Evolutionary conservation across 768 basidiomycete species (phyloP), one percentile per base, ranked within the genome.

Genomic region (Myochromella boudieri): DNA sequence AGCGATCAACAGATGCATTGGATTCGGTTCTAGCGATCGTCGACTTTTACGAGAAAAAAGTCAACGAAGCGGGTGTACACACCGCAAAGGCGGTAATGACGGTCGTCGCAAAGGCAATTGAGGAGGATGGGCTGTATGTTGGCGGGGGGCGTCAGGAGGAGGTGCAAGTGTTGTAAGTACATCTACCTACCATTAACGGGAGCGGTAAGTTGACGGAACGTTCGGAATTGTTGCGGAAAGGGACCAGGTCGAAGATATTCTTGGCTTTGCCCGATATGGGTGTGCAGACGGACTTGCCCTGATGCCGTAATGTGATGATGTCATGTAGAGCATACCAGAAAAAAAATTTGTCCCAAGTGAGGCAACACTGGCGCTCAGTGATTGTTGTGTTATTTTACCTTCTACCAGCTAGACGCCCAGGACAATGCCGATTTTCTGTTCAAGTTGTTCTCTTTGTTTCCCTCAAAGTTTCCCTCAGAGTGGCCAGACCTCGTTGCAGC

Each of bases 31-130:
- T 78, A 24, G 63, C 63, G 8, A 62, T 75, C 10, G 63, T 68
- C 20, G 68, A 70, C n/a, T 81, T 75, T 54, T 87, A 85, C 45
- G 75, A 80, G 53, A 64, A 57, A 5, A 81, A 81, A 57, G 68
- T 87, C 27, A 57, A 60, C 2, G 61, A 66, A 26, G 70, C 70
- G 4, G 68, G 68, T 9, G 67, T 67, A 8, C 69, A 66, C 36
- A 78, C 75, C 8, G 80, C 81, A n/a, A 75, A 69, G 51, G 68
- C 73, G 31, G 80, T 81, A 1, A 68, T 88, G 66, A 71, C 70
- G n/a, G 59, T 74, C 6, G 73, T 88, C n/a, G 72, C 77, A 25
- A 65, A 68, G 49, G 78, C 84, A 29, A 77, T 87, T 18, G 85
- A 87, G 48, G 68, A 67, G 44, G 75, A 85, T 53, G 86, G 85